Percentiles rank a stretch among this genome's conserved stretches.
phyloP scores from a whole-genome alignment of 331 rosid genomes.

The Spiraea crenata region DNA sequence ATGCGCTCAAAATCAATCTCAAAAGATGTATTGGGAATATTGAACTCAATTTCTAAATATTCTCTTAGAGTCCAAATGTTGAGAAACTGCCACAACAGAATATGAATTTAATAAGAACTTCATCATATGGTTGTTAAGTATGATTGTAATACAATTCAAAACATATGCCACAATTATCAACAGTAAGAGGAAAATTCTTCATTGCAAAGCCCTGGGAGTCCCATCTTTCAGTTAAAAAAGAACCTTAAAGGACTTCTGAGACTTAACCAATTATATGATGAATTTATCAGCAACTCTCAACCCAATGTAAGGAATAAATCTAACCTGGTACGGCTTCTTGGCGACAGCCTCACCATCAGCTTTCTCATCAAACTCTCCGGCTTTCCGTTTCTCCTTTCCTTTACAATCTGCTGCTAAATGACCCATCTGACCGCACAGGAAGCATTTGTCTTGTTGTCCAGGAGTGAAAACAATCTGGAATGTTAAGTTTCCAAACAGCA shows the following conservation, averaged over 20 bases:
- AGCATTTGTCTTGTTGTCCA: constrained; percentile 94
- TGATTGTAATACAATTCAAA: neutral
- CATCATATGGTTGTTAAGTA: neutral
- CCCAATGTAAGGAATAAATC: constrained; percentile 18
- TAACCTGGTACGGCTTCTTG: constrained; percentile 90
- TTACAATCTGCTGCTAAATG: constrained; percentile 86
- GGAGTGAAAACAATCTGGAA: constrained; percentile 87
- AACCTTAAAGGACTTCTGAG: neutral
- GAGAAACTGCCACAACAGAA: constrained; percentile 58
- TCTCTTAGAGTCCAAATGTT: constrained; percentile 95
- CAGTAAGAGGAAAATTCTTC: neutral
- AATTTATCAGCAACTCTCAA: neutral
- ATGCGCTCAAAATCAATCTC: constrained; percentile 78
- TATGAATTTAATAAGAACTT: neutral
- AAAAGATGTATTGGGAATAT: constrained; percentile 66
- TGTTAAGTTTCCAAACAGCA: constrained; percentile 20
- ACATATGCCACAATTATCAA: neutral
- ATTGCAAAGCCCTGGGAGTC: neutral
- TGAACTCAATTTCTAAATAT: constrained; percentile 82
- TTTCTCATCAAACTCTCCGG: constrained; percentile 88
- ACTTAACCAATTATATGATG: neutral
- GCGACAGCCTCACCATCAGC: constrained; percentile 50
- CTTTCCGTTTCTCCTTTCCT: constrained; percentile 81
- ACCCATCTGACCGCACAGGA: constrained; percentile 93
- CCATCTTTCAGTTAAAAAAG: neutral